Conservation (phyloP, 495 filamentous ascomycete genomes). For the Lophium mytilinum region DNA sequence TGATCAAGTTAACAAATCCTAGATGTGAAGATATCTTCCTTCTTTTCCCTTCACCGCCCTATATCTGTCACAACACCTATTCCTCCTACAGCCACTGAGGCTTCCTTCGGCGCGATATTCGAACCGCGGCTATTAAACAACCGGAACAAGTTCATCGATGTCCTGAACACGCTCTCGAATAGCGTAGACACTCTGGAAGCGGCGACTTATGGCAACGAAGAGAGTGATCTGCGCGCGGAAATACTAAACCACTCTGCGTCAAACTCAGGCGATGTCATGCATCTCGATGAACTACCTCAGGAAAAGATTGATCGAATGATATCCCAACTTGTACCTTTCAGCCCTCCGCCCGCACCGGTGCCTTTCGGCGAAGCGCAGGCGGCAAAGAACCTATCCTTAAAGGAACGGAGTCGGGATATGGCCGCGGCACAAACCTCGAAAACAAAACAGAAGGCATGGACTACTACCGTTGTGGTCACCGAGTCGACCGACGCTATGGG, state of each 20-base stretch:
- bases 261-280: slow-evolving; percentile 7
- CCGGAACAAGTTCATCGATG: slow-evolving; percentile 46
- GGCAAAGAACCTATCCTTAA: not conserved
- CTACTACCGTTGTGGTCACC: slow-evolving; percentile 72
- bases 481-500: slow-evolving; percentile 66
- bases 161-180: slow-evolving; percentile 69
- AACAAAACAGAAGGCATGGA: slow-evolving; percentile 53
- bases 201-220: slow-evolving; percentile 30
- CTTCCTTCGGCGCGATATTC: slow-evolving; percentile 77
- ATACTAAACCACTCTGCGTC: slow-evolving; percentile 8
- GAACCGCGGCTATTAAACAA: slow-evolving; percentile 45
- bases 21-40: slow-evolving; percentile 84
- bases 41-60: slow-evolving; percentile 93
- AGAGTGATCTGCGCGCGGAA: slow-evolving; percentile 36
- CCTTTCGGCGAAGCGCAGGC: slow-evolving; percentile 10
- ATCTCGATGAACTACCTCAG: slow-evolving; percentile 19
- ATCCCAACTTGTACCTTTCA: slow-evolving; percentile 14
- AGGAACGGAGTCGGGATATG: not conserved
- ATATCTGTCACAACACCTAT: slow-evolving; percentile 78
- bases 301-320: slow-evolving; percentile 12
- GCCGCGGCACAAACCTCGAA: not conserved
- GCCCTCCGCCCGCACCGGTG: slow-evolving; percentile 14
- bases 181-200: slow-evolving; percentile 55
- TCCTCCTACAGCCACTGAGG: slow-evolving; percentile 60
- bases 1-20: not conserved